Percentiles rank a stretch among this genome's conserved stretches.
phyloP scores from a whole-genome alignment of 306 rosid genomes.

The Vicia villosa region DNA sequence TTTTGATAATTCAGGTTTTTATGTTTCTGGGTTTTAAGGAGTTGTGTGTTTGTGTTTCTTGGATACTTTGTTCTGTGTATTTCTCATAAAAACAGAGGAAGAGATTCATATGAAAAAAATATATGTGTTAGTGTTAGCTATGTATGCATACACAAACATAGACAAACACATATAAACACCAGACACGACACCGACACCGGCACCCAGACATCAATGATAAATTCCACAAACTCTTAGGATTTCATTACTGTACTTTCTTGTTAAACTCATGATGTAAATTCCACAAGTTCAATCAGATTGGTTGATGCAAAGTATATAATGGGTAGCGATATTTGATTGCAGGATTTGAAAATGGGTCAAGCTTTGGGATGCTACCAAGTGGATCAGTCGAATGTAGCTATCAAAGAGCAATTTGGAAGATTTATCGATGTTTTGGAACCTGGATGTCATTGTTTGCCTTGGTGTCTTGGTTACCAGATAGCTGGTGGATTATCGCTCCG shows the following conservation, averaged over 20 bases:
- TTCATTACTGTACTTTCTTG: too few species aligned
- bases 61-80: too few species aligned
- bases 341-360: constrained; percentile 67
- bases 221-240: too few species aligned
- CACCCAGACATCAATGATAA: too few species aligned
- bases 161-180: too few species aligned
- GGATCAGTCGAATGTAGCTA: constrained; percentile 66
- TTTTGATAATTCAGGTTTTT: background rate
- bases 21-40: constrained; percentile 15
- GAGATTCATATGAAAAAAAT: too few species aligned
- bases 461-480: constrained; percentile 63
- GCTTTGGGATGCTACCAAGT: constrained; percentile 59
- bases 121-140: background rate
- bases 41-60: background rate
- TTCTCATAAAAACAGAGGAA: too few species aligned
- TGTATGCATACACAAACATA: too few species aligned
- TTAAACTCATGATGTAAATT: background rate
- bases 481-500: constrained; percentile 65
- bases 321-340: constrained; percentile 28
- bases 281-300: background rate
- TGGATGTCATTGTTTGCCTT: constrained; percentile 73
- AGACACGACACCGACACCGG: too few species aligned
- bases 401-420: constrained; percentile 67
- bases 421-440: constrained; percentile 58
- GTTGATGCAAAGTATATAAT: constrained; percentile 18